Evolutionary conservation across 306 rosid species (phyloP).

Genomic region (Lupinus albus): DNA sequence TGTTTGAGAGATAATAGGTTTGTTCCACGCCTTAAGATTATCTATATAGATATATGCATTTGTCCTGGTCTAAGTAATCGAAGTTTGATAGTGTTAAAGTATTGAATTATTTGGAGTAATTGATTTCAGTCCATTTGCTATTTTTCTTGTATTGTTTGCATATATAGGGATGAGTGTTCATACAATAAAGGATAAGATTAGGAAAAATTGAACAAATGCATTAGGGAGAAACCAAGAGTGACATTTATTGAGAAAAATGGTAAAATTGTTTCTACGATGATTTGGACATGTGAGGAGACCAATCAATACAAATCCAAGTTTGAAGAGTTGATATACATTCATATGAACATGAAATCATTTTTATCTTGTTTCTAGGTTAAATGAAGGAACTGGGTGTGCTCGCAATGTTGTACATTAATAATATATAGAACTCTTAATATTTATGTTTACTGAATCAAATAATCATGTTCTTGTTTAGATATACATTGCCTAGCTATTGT

Average conservation of each 20-base stretch:
- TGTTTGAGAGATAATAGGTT: constrained; percentile 94
- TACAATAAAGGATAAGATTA: neutral
- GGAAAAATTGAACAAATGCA: too few species aligned
- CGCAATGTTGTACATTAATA: neutral
- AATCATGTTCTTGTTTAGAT: neutral
- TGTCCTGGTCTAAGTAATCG: constrained; percentile 6
- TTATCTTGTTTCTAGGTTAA: neutral
- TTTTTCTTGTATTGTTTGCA: neutral
- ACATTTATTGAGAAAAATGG: neutral
- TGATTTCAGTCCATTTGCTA: constrained; percentile 19
- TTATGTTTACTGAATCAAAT: neutral
- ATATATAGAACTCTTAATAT: neutral
- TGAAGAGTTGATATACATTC: neutral
- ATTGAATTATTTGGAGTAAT: neutral
- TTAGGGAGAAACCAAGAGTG: neutral
- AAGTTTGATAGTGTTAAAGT: neutral
- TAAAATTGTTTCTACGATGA: neutral
- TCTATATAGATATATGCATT: constrained; percentile 6
- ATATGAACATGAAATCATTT: neutral
- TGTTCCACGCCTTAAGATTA: constrained; percentile 23
- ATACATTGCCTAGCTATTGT: too few species aligned
- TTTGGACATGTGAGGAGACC: too few species aligned
- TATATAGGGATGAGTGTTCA: neutral
- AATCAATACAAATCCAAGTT: too few species aligned
- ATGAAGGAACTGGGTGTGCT: neutral